Evolutionary conservation across 106 monocot species (phyloP).

Genomic region (Platanthera zijinensis): DNA sequence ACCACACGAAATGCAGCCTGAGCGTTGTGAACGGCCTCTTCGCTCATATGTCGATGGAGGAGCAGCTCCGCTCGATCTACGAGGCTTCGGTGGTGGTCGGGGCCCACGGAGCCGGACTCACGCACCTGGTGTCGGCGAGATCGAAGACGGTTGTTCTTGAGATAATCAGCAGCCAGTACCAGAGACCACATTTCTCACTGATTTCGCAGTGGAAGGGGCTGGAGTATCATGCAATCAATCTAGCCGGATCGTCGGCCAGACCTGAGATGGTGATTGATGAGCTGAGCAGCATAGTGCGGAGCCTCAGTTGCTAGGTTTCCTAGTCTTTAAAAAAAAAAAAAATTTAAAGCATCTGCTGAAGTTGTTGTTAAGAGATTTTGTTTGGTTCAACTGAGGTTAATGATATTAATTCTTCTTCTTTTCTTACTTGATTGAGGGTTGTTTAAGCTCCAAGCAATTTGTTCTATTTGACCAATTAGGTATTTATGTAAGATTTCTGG

Average conservation of each 20-base stretch:
- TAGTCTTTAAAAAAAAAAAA: too few species aligned
- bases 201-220: constrained; percentile 90
- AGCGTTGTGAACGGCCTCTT: constrained; percentile 80
- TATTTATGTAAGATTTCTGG: background rate
- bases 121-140: constrained; percentile 66
- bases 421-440: too few species aligned
- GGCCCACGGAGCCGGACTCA: constrained; percentile 93
- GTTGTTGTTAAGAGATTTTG: too few species aligned
- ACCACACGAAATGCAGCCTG: constrained; percentile 49
- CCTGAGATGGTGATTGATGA: constrained; percentile 43
- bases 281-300: constrained; percentile 51
- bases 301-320: constrained; percentile 48
- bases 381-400: too few species aligned
- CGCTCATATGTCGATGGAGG: constrained; percentile 83
- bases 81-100: constrained; percentile 89
- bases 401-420: too few species aligned
- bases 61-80: constrained; percentile 58
- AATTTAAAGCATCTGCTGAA: too few species aligned
- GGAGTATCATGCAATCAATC: constrained; percentile 80
- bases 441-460: background rate
- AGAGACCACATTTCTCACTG: constrained; percentile 75
- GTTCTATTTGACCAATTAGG: background rate
- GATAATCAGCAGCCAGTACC: constrained; percentile 79
- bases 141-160: constrained; percentile 61
- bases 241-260: constrained; percentile 62